These are phyloP conservation scores for Jatropha curcas DNA, from an alignment of 345 rosid species.

Conservation along the genomic window DNA sequence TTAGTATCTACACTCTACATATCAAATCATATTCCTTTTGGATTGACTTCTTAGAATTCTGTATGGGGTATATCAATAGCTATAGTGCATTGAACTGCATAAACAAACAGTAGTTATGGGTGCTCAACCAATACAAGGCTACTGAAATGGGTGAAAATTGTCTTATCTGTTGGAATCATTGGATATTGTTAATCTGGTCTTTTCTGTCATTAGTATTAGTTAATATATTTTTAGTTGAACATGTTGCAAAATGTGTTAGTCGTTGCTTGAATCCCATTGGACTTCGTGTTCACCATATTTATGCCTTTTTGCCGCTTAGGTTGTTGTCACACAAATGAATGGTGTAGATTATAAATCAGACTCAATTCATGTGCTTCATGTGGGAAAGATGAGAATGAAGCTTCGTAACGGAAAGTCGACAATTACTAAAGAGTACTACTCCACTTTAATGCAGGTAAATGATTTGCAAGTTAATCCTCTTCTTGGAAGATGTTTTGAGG, in stretches of 20 bases:
- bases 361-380: conserved; percentile 81
- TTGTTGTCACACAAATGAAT: conserved; percentile 74
- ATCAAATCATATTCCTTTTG: neutral
- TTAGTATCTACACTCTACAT: neutral
- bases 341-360: conserved; percentile 70
- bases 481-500: neutral
- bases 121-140: neutral
- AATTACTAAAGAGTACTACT: conserved; percentile 83
- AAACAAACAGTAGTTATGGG: neutral
- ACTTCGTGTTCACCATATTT: neutral
- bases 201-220: neutral
- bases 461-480: neutral
- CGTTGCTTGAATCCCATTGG: neutral
- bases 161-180: neutral
- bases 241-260: neutral
- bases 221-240: neutral
- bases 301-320: conserved; percentile 46
- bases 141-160: neutral
- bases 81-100: neutral
- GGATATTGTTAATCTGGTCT: neutral
- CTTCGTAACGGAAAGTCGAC: conserved; percentile 73
- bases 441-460: conserved; percentile 81
- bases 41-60: neutral
- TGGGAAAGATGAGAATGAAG: conserved; percentile 97
- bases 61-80: neutral